Conservation (phyloP, 2,329 filamentous ascomycete genomes). For the Monosporascus sp. region DNA sequence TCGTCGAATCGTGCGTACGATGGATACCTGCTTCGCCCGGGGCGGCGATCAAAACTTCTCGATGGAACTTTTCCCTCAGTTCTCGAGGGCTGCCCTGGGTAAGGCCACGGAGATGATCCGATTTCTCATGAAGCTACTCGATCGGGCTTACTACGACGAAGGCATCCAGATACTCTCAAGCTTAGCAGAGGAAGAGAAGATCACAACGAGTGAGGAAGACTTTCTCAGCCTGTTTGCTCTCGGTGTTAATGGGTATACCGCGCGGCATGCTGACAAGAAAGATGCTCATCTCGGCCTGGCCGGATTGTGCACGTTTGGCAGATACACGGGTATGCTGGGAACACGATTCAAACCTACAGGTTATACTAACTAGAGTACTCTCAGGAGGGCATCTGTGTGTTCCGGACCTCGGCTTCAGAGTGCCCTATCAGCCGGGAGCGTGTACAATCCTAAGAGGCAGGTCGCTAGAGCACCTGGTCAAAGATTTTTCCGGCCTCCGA, state of each 20-base stretch:
- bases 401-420: too few species aligned
- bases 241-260: background rate
- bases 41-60: background rate
- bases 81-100: constrained; percentile 1
- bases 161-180: background rate
- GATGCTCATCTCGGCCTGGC: constrained; percentile 4
- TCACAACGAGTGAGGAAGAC: background rate
- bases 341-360: background rate
- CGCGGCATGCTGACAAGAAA: constrained; percentile 5
- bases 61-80: background rate
- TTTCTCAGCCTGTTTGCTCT: constrained; percentile 1
- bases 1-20: background rate
- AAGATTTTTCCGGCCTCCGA: too few species aligned
- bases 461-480: too few species aligned
- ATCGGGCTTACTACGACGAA: constrained; percentile 2
- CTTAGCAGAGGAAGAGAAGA: background rate
- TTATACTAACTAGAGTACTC: too few species aligned
- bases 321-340: background rate
- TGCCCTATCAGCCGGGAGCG: too few species aligned
- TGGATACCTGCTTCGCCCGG: background rate
- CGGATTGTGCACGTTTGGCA: constrained; percentile 4
- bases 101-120: constrained; percentile 3
- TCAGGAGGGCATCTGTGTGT: too few species aligned
- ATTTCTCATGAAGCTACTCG: constrained; percentile 4
- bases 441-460: too few species aligned